These are phyloP conservation scores for Zelonia costaricensis DNA, from an alignment of 208 protist species.

Conservation along the genomic window DNA sequence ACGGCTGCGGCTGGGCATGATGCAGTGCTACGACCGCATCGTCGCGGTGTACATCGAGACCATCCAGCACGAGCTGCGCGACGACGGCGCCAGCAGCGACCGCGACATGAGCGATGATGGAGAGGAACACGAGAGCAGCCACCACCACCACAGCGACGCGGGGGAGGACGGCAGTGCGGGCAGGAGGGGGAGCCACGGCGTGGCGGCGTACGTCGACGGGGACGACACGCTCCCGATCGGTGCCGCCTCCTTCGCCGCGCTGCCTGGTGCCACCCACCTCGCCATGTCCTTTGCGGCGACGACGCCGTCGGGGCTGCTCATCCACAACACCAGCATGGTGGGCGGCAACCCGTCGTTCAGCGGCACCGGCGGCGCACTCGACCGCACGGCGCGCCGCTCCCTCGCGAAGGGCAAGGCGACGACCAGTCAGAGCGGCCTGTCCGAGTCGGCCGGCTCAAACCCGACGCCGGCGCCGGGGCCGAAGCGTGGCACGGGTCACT, in stretches of 20 bases:
- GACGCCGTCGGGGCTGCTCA: not conserved
- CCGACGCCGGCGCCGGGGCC: not conserved
- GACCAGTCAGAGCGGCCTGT: no score
- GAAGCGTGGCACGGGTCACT: conserved; percentile 5
- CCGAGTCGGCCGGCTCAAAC: not conserved
- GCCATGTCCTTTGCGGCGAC: not conserved
- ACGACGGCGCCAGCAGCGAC: no score
- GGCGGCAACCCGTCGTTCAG: no score
- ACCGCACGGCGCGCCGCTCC: no score
- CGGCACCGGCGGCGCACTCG: no score
- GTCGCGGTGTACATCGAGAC: conserved; percentile 71
- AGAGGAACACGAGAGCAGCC: no score
- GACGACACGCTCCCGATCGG: not conserved
- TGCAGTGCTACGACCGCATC: conserved; percentile 61
- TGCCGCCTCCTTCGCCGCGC: not conserved
- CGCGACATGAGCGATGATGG: no score
- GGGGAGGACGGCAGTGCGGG: no score
- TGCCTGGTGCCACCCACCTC: not conserved
- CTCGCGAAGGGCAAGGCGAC: no score
- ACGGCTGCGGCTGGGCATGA: conserved; percentile 69
- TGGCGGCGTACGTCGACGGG: not conserved
- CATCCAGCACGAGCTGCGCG: conserved; percentile 61
- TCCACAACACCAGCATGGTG: not conserved
- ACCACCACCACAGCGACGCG: no score
- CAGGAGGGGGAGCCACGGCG: no score